Evolutionary conservation across 2,329 filamentous ascomycete species (phyloP).

Genomic region (Colletotrichum filicis): DNA sequence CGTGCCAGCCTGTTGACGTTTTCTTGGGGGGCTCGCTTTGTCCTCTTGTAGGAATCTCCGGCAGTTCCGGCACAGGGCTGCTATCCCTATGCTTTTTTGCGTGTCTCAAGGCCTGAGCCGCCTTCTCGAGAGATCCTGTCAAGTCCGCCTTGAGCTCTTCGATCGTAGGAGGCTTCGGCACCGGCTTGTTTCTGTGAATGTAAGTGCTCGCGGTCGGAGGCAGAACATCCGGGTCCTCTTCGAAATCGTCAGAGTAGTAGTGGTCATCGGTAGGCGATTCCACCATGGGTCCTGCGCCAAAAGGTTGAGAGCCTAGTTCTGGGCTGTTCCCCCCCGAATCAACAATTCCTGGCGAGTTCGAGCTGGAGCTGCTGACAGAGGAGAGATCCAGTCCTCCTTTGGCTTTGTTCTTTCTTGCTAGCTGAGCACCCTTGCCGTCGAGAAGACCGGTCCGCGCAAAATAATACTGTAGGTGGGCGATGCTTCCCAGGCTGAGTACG

Average conservation of each 20-base stretch:
- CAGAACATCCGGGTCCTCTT: constrained; percentile 82
- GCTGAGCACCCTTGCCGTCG: constrained; percentile 90
- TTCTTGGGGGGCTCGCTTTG: constrained; percentile 44
- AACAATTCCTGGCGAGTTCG: constrained; percentile 51
- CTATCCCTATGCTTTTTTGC: constrained; percentile 52
- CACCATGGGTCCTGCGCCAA: constrained; percentile 50
- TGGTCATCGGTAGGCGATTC: constrained; percentile 61
- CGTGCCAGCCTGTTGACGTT: constrained; percentile 76
- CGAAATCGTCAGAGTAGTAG: constrained; percentile 69
- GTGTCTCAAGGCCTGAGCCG: constrained; percentile 74
- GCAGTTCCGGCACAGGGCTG: constrained; percentile 10
- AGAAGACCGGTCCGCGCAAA: constrained; percentile 94
- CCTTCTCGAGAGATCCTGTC: constrained; percentile 76
- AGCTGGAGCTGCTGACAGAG: constrained; percentile 46
- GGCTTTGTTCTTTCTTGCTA: constrained; percentile 77
- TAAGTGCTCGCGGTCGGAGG: constrained; percentile 99
- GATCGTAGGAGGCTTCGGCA: constrained; percentile 86
- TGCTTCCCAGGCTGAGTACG: constrained; percentile 95
- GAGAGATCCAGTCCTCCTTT: constrained; percentile 70
- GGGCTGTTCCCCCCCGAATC: constrained; percentile 68
- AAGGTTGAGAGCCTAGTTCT: constrained; percentile 56
- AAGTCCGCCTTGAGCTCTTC: constrained; percentile 76
- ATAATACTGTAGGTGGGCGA: constrained; percentile 97
- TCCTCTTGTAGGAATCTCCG: neutral
- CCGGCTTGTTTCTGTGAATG: constrained; percentile 82